A percentile compares a stretch with the other conserved stretches of the same genome.
Evolutionary conservation across 176 grass and related monocot species (phyloP).

Genomic region (Zoysia pacifica): DNA sequence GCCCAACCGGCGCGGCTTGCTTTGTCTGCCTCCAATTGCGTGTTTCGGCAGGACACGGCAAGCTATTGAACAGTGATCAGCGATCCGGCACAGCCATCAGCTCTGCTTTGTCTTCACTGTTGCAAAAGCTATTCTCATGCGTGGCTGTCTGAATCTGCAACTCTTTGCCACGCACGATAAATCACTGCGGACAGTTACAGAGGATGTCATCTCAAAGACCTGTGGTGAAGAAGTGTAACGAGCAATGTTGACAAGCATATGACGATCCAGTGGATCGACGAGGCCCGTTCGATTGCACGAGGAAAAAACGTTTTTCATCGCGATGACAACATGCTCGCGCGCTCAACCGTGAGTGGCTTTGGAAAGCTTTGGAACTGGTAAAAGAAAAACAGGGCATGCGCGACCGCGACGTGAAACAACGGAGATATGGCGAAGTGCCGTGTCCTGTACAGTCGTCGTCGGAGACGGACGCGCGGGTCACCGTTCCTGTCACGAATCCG

Average conservation of each 20-base stretch:
- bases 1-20: constrained; percentile 2
- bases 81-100: constrained; percentile 1
- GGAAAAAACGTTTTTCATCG: neutral
- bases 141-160: neutral
- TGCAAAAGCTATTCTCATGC: neutral
- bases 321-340: constrained; percentile 12
- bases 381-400: too few species aligned
- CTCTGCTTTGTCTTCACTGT: neutral
- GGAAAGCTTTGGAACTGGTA: neutral
- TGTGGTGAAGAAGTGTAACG: neutral
- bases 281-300: neutral
- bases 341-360: neutral
- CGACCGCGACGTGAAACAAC: too few species aligned
- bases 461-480: neutral
- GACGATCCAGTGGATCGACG: neutral
- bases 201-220: too few species aligned
- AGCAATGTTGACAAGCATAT: constrained; percentile 34
- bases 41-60: neutral
- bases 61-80: neutral
- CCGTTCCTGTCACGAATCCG: neutral
- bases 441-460: neutral
- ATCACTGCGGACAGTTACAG: neutral
- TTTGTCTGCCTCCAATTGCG: constrained; percentile 24
- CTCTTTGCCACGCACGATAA: neutral
- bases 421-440: neutral